Base-by-base conservation (phyloP, 2,329 filamentous ascomycete genomes). In the Ceratocystis diversiconidia region DNA sequence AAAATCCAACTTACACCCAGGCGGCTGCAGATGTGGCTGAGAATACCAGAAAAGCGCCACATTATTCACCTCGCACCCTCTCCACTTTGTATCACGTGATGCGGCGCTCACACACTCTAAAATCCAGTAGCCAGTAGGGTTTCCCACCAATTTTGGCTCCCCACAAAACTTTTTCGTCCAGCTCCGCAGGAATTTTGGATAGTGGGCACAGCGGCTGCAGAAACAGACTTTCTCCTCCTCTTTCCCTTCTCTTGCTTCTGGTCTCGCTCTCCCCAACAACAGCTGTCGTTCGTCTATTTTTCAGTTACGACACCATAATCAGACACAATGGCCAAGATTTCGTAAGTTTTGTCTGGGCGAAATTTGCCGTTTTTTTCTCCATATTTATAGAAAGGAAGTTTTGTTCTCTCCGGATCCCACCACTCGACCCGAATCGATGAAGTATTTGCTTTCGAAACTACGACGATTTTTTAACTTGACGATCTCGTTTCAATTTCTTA, bases 251-350 rank as follows among this genome's bases (percentile, higher is more conserved):
- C 30, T 25, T 46, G 41, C 22, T 61, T 63, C 22, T 15, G 46
- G 63, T 64, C 41, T 67, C 55, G 65, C 46, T 64, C 62, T 62
- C 43, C 52, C 61, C 62, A 67, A 64, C 62, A 64, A 67, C 62
- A 62, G 65, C 32, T 67, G 62, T 64, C 62, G 65, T 67, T 67
- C 25, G 59, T 64, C 62, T 67, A 52, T 67, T 63, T 68, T 68
- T 65, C 64, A 61, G 64, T 64, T 62, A 66, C 64, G 65, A 68
- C 69, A 66, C 62, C 66, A 74, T 73, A 76, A 75, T 75, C 77
- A 76, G 76, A 78, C 75, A 79, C 76, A 82, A 85, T 85, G 82
- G 82, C 82, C 77, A 85, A 85, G 78, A 73, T 80, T 72, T 83
- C 81, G 82, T 85, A 80, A 79, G 82, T 83, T 61, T 67, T 57